Base-by-base conservation (phyloP, 1,139 yeast species). In the Yamadazyma sp. region DNA sequence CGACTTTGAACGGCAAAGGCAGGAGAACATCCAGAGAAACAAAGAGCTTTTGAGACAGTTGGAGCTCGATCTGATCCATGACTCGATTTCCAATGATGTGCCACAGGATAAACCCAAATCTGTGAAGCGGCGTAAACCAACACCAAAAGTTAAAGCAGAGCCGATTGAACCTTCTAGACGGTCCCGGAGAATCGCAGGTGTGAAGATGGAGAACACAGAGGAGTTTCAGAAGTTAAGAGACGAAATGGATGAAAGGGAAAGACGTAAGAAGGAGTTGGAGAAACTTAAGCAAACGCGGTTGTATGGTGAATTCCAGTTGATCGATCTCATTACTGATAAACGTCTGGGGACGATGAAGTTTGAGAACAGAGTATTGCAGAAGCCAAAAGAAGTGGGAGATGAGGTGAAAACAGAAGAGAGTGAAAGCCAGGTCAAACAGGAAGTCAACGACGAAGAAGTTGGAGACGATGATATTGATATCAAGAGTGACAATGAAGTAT, bases 1-100 rank as follows among this genome's bases (percentile, higher is more conserved):
- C 2, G 86, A 82, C 29, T 83, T 85, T 55, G 94, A 86, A 59
- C 75, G 68, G 50, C 83, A 81, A 53, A 67, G 94, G 43, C 81
- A 77, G 53, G 87, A 67, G 44, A 72, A 72, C 45, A 72, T 72
- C 48, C 64, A 61, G 40, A 51, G 76, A 31, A 72, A 72, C 52
- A 60, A 61, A 41, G 72, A 68, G 39, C 61, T 72, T 31, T 58
- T 72, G 29, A 56, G 64, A 37, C 60, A 61, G 42, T 56, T 72
- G 43, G 62, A 70, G 25, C 60, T 72, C 20, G 74, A 70, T 42
- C 53, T 65, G 29, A 44, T 69, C 24, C 55, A 60, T 11, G 55
- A 54, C 10, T 60, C 70, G 3, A 64, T 70, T 30, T 41, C 56
- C 5, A 46, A 52, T 6, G 72, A 68, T 43, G 49, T 58, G 10